phyloP scores from a whole-genome alignment of 1,284 basidiomycete genomes.

The Ustilago cynodontis region DNA sequence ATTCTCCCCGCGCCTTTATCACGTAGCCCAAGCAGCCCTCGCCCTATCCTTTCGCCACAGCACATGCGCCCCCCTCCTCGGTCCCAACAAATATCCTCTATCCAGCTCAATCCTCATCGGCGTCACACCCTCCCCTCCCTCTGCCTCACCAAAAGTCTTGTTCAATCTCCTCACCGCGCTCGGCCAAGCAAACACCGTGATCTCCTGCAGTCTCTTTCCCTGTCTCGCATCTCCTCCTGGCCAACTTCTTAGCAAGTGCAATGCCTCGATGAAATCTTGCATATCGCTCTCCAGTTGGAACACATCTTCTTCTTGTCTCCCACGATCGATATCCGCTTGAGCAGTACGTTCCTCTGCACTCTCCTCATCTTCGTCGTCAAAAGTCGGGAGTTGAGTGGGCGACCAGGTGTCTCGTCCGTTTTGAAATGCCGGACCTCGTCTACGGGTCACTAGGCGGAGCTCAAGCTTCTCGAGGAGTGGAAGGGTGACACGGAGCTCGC shows the following conservation, averaged over 20 bases:
- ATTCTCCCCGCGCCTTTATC: background rate
- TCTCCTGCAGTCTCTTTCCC: slow-evolving; percentile 27
- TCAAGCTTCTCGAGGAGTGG: slow-evolving; percentile 47
- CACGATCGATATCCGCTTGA: slow-evolving; percentile 20
- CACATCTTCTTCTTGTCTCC: slow-evolving; percentile 11
- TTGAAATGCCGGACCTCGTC: slow-evolving; percentile 32
- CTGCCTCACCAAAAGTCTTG: slow-evolving; percentile 12
- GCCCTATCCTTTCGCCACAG: slow-evolving; percentile 47
- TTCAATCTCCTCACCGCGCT: slow-evolving; percentile 30
- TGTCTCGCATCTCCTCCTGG: slow-evolving; percentile 25
- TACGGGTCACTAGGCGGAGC: slow-evolving; percentile 45
- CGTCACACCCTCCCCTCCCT: background rate
- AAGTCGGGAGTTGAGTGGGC: slow-evolving; percentile 29
- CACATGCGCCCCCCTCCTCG: slow-evolving; percentile 46
- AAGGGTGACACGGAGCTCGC: slow-evolving; percentile 40
- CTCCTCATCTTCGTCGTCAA: slow-evolving; percentile 15
- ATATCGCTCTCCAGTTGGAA: slow-evolving; percentile 42
- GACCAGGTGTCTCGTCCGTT: slow-evolving; percentile 31
- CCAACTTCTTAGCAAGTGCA: slow-evolving; percentile 33
- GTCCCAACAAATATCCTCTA: slow-evolving; percentile 40
- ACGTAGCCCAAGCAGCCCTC: slow-evolving; percentile 35
- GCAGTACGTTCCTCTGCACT: slow-evolving; percentile 8
- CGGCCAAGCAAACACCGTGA: slow-evolving; percentile 47
- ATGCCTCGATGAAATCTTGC: slow-evolving; percentile 44
- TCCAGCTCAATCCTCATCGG: slow-evolving; percentile 33